Base-by-base conservation (phyloP, 2,329 filamentous ascomycete genomes). In the Cladosporium sp. region DNA sequence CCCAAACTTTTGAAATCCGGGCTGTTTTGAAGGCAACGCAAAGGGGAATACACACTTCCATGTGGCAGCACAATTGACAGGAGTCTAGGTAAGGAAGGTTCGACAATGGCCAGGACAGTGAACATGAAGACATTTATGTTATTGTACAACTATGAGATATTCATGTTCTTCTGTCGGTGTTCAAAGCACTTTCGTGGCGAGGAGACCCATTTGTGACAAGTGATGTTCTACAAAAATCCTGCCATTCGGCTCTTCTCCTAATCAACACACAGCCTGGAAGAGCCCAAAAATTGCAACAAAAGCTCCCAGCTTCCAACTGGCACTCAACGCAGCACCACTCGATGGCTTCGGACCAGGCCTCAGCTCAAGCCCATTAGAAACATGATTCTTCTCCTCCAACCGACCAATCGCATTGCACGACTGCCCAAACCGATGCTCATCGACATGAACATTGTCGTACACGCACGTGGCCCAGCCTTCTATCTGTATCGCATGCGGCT, bases 401-500 rank as follows among this genome's bases (percentile, higher is more conserved):
- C 49, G 43, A 2, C 58, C 58, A 16, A 61, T 53, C 7, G 43
- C 4, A 36, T 61, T 61, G 21, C 58, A 61, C 21, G 58, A 61
- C 18, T 28, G n/a, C n/a, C 58, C 58, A 23, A 61, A 61, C 8
- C n/a, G 7, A 14, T 51, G 26, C 46, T n/a, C 14, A 21, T 61
- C 46, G 11, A 28, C 32, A 46, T 61, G 49, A 18, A 61, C 58
- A 14, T 61, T n/a, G n/a, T 61, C 43, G 28, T 30, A 23, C 2
- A 61, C 30, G 30, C 58, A 61, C 6, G 28, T 23, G n/a, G 58
- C 58, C 58, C 58, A 61, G 21, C 49, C 28, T 46, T 61, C 46
- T 23, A 18, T n/a, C 5, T 34, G 32, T 30, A 21, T 51, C 13
- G 58, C 58, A 53, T 49, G n/a, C 14, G 58, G 58, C 30, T 36